Base-by-base conservation (phyloP, 768 basidiomycete genomes). In the Megacollybia marginata region DNA sequence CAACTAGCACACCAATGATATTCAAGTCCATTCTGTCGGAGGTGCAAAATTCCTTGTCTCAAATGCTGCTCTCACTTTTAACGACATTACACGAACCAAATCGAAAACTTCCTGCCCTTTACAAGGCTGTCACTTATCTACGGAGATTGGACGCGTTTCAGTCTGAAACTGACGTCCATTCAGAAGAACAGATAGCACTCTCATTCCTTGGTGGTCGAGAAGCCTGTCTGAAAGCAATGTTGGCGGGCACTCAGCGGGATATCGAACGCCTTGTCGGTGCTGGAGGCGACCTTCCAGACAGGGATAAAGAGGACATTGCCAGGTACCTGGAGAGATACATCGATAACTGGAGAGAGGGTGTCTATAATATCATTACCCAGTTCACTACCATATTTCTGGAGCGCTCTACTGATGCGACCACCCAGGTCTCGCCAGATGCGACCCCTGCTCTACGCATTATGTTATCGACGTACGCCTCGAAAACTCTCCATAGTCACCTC, bases 351-450 rank as follows among this genome's bases (percentile, higher is more conserved):
- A 74, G 93, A 47, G 94, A 97, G 67, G 85, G 88, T 43, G 87
- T 92, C 18, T 88, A 94, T 68, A 92, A 97, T 64, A 80, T 94
- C 64, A 76, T 95, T 56, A 88, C 88, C 13, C 92, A 95, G 61
- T 96, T 83, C 58, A 77, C 85, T 2, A 83, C 91, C 35, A 92
- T 96, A 54, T 95, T 97, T 65, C 79, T 93, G 33, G 88, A 91
- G 53, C 80, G 78, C 47, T 67, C 73, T 19, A 68, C 70, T 9
- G 58, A 73, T 42, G 56, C 62, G 34, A 50, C 48, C 35, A 44
- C 59, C 36, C 59, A 58, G 10, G 58, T 63, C 9, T 48, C 64
- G 43, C 52, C 56, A 12, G 36, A 46, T 43, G 60, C 59, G 35
- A 57, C 56, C 57, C 11, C 45, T 67, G 57, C 66, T 3, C 69